Evolutionary conservation across 2,329 filamentous ascomycete genomes (phyloP).

Genomic region (Cytospora schulzeri): DNA sequence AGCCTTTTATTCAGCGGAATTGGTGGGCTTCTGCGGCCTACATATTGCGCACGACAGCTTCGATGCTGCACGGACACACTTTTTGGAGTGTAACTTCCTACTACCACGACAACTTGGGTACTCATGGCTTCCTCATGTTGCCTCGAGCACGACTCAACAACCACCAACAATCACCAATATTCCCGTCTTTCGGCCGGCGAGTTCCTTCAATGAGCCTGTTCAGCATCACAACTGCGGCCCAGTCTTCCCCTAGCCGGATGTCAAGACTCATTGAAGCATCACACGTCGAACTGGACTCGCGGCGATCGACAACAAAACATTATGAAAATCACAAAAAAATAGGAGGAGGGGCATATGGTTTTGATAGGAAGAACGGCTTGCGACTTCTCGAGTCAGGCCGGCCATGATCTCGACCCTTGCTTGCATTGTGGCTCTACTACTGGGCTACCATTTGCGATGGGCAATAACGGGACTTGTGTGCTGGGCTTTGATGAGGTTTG

Average conservation of each 20-base stretch:
- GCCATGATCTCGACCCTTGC: not conserved
- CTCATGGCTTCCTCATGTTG: slow-evolving; percentile 10
- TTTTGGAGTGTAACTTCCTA: not conserved
- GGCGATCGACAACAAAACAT: not conserved
- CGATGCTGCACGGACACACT: not conserved
- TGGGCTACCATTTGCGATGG: not conserved
- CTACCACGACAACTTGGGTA: slow-evolving; percentile 16
- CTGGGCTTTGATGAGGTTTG: not conserved
- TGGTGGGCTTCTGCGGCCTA: not conserved
- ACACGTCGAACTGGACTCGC: not conserved
- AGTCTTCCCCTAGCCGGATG: not conserved
- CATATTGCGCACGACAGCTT: not conserved
- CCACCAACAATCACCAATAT: not conserved
- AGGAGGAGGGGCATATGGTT: not conserved
- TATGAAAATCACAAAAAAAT: not conserved
- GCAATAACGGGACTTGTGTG: not conserved
- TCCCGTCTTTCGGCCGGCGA: not conserved
- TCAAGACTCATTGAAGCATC: not conserved
- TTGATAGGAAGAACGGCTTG: not conserved
- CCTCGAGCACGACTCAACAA: slow-evolving; percentile 9
- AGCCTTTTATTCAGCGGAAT: not conserved
- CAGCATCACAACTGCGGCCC: not conserved
- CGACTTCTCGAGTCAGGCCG: not conserved
- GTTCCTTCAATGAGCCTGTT: not conserved
- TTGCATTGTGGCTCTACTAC: not conserved